Percentiles rank a stretch among this genome's conserved stretches.
These are phyloP conservation scores for Jacaranda copaia DNA, from an alignment of 257 asterid genomes.

Conservation along the genomic window DNA sequence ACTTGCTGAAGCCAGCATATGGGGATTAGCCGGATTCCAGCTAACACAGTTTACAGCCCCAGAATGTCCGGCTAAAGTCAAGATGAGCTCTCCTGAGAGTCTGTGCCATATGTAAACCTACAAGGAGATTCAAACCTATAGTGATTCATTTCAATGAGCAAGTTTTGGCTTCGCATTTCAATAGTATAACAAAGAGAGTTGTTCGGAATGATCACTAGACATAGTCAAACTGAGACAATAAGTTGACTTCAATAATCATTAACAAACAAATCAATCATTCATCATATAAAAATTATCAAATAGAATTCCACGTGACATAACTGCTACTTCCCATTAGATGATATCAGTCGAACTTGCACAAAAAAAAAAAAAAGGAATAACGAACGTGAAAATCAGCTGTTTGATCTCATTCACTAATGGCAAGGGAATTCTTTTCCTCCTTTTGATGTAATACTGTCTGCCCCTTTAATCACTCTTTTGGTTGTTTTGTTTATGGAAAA, in stretches of 20 bases:
- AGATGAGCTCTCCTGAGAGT: constrained; percentile 64
- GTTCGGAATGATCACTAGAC: too few relatives aligned
- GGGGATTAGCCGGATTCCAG: constrained; percentile 81
- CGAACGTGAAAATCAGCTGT: too few relatives aligned
- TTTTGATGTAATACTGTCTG: too few relatives aligned
- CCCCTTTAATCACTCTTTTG: background rate
- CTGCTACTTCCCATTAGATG: too few relatives aligned
- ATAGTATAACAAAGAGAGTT: background rate
- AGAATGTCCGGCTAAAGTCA: constrained; percentile 70
- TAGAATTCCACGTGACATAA: background rate
- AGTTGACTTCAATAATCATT: background rate
- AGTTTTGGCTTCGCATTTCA: background rate
- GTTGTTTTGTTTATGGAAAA: background rate
- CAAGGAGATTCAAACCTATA: background rate
- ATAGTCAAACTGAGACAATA: background rate
- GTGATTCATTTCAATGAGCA: background rate
- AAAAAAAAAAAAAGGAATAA: background rate
- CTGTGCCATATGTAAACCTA: constrained; percentile 87
- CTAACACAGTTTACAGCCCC: constrained; percentile 82
- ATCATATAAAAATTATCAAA: background rate
- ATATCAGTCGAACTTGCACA: too few relatives aligned
- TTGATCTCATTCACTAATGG: too few relatives aligned
- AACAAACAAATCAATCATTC: background rate
- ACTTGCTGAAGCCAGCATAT: constrained; percentile 86
- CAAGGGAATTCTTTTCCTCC: too few relatives aligned